These are phyloP conservation scores for Acorus calamus DNA, from an alignment of 106 monocot species.

Conservation along the genomic window DNA sequence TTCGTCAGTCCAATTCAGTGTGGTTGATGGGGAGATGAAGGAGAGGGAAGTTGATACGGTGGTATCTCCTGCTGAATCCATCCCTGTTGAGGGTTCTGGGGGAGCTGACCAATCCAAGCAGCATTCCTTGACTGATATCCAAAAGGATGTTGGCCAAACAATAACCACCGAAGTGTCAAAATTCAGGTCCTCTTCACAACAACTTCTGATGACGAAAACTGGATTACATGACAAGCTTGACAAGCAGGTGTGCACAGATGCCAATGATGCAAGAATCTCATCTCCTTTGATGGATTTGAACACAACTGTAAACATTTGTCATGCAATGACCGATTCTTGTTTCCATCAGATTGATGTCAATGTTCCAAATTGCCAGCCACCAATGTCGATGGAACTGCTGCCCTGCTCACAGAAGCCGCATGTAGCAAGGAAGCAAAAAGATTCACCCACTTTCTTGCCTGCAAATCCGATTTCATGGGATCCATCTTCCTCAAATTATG, in stretches of 20 bases:
- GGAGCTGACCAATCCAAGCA: slow-evolving; percentile 6
- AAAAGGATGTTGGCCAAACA: background rate
- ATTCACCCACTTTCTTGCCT: background rate
- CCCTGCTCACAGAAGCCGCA: slow-evolving; percentile 5
- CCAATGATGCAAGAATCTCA: too few species aligned
- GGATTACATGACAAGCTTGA: too few species aligned
- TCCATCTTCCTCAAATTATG: slow-evolving; percentile 18
- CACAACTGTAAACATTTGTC: too few species aligned
- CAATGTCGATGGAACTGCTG: slow-evolving; percentile 10
- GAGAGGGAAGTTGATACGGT: background rate
- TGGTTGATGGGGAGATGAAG: background rate
- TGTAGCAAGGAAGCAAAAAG: slow-evolving; percentile 10
- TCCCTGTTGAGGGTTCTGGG: too few species aligned
- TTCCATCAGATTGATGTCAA: too few species aligned
- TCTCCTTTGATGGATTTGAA: too few species aligned
- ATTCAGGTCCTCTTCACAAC: too few species aligned
- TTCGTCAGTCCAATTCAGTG: background rate
- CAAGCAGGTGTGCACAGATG: too few species aligned
- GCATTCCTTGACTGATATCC: background rate
- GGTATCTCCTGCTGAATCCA: background rate
- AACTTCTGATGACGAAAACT: too few species aligned
- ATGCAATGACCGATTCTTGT: too few species aligned
- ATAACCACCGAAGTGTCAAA: too few species aligned
- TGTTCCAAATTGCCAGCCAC: slow-evolving; percentile 6
- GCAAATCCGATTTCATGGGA: slow-evolving; percentile 9